Percentiles rank a stretch among this genome's conserved stretches.
phyloP scores from a whole-genome alignment of 352 stramenopile genomes.

The Phytopythium montanum region DNA sequence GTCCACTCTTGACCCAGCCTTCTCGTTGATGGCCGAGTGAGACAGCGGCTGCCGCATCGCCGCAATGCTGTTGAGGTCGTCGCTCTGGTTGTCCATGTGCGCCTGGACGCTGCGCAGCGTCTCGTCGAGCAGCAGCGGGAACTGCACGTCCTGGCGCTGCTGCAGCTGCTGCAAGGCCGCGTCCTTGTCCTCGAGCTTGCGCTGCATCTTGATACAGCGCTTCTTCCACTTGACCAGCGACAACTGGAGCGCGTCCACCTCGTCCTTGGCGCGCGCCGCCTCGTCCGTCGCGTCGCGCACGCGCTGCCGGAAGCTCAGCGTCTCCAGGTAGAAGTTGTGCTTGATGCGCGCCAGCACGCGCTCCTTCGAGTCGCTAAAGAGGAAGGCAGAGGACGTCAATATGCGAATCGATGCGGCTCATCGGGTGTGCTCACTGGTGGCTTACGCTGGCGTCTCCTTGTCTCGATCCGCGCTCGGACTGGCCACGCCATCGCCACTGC shows the following conservation, averaged over 20 bases:
- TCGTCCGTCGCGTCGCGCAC: conserved; percentile 30
- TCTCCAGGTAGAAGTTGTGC: conserved; percentile 53
- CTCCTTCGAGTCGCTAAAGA: conserved; percentile 16
- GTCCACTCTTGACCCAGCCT: conserved; percentile 20
- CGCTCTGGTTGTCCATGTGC: conserved; percentile 30
- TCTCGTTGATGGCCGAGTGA: conserved; percentile 32
- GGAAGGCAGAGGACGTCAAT: too few species aligned
- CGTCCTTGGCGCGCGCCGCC: conserved; percentile 16
- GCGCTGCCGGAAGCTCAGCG: conserved; percentile 36
- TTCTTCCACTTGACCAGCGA: conserved; percentile 45
- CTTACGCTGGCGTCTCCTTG: background rate
- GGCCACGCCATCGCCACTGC: background rate
- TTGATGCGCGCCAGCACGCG: conserved; percentile 46
- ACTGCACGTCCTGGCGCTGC: conserved; percentile 45
- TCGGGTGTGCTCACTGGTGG: too few species aligned
- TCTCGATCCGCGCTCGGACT: background rate
- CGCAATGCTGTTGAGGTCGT: conserved; percentile 9
- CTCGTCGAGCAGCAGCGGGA: conserved; percentile 57
- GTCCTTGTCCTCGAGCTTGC: conserved; percentile 57
- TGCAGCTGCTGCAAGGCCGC: conserved; percentile 39
- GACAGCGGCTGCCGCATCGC: conserved; percentile 26
- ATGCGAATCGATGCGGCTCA: too few species aligned
- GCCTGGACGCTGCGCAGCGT: conserved; percentile 54
- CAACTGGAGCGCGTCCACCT: conserved; percentile 31
- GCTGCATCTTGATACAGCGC: conserved; percentile 56